Conservation (phyloP, 2,329 filamentous ascomycete species). For the Echinosphaeria canescens region DNA sequence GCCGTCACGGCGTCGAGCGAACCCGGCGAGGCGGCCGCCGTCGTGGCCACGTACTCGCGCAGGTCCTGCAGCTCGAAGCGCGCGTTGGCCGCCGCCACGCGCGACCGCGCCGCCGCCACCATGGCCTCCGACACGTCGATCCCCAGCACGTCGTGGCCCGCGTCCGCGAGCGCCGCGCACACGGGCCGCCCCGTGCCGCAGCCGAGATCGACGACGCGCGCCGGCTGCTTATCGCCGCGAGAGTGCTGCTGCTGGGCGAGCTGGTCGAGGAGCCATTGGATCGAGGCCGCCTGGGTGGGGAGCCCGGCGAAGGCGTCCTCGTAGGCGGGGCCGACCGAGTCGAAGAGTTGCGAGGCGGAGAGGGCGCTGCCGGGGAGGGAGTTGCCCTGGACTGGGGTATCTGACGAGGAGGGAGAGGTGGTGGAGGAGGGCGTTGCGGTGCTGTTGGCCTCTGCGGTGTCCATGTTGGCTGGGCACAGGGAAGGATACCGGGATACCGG, state of each 20-base stretch:
- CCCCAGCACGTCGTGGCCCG: conserved; percentile 9
- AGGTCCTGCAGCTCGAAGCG: conserved; percentile 8
- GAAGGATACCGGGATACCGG: neutral
- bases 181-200: conserved; percentile 10
- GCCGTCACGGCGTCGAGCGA: conserved; percentile 7
- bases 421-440: no score
- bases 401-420: no score
- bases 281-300: conserved; percentile 5
- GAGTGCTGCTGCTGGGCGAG: conserved; percentile 3
- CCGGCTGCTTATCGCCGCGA: no score
- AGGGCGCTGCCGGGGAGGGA: conserved; percentile 1
- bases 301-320: conserved; percentile 8
- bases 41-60: conserved; percentile 4
- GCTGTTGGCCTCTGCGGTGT: neutral
- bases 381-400: neutral
- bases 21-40: no score
- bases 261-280: conserved; percentile 7
- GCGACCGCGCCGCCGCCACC: conserved; percentile 6
- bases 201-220: conserved; percentile 8
- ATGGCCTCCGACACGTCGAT: conserved; percentile 10
- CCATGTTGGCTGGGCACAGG: neutral
- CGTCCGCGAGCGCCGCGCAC: conserved; percentile 7
- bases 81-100: conserved; percentile 8
- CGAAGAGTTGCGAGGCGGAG: conserved; percentile 7
- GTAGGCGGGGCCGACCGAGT: conserved; percentile 8